These are phyloP conservation scores for Tilletia indica DNA, from an alignment of 1,284 basidiomycete genomes.

Conservation along the genomic window DNA sequence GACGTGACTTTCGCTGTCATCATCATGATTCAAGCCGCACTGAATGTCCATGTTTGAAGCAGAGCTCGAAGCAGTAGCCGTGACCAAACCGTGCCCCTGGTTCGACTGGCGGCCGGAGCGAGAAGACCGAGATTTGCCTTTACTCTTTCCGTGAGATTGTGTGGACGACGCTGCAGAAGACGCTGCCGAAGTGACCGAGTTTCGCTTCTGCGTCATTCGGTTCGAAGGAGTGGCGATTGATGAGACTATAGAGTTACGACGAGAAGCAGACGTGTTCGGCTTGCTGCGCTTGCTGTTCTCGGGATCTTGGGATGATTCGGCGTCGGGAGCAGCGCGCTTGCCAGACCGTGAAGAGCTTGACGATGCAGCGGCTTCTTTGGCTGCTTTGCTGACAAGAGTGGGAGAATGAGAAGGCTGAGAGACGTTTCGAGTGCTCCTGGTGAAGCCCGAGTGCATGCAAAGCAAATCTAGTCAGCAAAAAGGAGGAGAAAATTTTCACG, in stretches of 20 bases:
- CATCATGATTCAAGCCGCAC: conserved; percentile 5
- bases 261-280: background rate
- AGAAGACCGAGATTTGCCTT: conserved; percentile 1
- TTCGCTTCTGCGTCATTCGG: conserved; percentile 10
- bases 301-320: background rate
- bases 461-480: background rate
- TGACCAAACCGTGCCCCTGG: background rate
- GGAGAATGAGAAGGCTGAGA: conserved; percentile 10
- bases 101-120: background rate
- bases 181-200: background rate
- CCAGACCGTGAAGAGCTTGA: background rate
- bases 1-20: background rate
- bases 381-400: conserved; percentile 12
- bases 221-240: background rate
- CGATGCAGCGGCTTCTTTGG: background rate
- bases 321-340: conserved; percentile 2
- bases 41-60: conserved; percentile 13
- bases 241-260: background rate
- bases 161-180: conserved; percentile 5
- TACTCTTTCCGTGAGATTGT: background rate
- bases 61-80: background rate
- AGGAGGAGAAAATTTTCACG: background rate
- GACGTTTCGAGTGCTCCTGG: background rate
- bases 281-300: background rate
- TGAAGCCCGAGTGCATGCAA: background rate